Conservation (phyloP, 1,139 yeast species). For the Debaryomyces coudertii region DNA sequence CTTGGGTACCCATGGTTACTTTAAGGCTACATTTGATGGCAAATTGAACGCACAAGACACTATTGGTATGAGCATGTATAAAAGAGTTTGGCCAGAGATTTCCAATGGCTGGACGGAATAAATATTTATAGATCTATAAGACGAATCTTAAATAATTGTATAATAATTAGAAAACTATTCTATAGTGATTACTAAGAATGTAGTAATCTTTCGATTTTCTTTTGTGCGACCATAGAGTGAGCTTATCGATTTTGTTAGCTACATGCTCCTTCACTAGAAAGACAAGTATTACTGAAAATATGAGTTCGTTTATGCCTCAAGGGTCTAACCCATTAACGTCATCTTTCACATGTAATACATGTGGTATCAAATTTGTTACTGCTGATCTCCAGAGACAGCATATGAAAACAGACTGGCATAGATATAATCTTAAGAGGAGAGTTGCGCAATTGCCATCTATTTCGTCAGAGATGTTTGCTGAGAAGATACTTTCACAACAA, state of each 20-base stretch:
- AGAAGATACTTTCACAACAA: conserved; percentile 55
- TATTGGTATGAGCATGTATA: conserved; percentile 91
- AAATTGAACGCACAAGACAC: conserved; percentile 90
- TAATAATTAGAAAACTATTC: conserved; percentile 1
- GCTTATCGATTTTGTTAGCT: neutral
- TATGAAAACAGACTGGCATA: conserved; percentile 97
- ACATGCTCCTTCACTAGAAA: neutral
- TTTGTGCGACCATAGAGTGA: neutral
- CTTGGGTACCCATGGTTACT: conserved; percentile 97
- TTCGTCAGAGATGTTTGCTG: conserved; percentile 78
- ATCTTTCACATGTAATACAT: conserved; percentile 80
- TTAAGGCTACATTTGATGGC: conserved; percentile 94
- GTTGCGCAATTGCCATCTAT: conserved; percentile 86
- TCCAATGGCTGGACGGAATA: conserved; percentile 37
- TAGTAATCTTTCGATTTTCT: neutral
- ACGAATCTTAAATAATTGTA: conserved; percentile 5
- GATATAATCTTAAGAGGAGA: conserved; percentile 88
- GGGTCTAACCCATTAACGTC: conserved; percentile 41
- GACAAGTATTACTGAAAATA: conserved; percentile 8
- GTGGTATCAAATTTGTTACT: conserved; percentile 74
- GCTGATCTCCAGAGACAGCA: conserved; percentile 85
- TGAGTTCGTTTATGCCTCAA: conserved; percentile 32
- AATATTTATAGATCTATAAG: conserved; percentile 7
- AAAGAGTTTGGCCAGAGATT: conserved; percentile 84
- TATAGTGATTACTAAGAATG: conserved; percentile 1